Evolutionary conservation across 116 monocot genomes (phyloP), one percentile per base, ranked within the genome.

Genomic region (Papilionanthe hybrid): DNA sequence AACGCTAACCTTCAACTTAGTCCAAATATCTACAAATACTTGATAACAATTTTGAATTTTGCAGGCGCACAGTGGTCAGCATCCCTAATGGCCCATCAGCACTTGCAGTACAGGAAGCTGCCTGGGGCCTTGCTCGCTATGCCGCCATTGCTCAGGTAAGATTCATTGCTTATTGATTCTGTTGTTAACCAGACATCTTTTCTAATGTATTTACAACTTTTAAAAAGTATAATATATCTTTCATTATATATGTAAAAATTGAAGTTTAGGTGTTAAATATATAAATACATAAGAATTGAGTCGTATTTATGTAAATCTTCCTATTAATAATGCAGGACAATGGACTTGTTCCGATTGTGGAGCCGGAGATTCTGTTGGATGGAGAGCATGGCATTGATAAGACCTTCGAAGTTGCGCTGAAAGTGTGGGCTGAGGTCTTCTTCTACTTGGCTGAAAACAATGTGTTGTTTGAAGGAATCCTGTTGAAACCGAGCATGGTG

Each of bases 361-460:
- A 91, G 77, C 91, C 91, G 4, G 92, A 92, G 79, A 88, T 92
- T 65, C 79, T 92, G 45, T 82, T 92, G 15, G 87, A 92, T 73
- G 92, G 92, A 78, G 90, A 84, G 77, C 90, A 92, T 55, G 88
- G 87, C 8, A 90, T 92, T 10, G 88, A 90, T 13, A 88, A 86
- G 80, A 88, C 92, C 29, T 92, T 90, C 37, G 92, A 92, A 77
- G 92, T 90, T 25, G 80, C 92, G 11, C 86, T 81, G 68, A 83
- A 87, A 49, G 92, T 92, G 7, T 92, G 90, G 90, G 92, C 92
- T 10, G 91, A 91, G 81, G 85, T 85, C 15, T 87, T 91, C 91
- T 89, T 83, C 83, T 89, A 89, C 79, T 17, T 91, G 49, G 91
- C 89, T 25, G 85, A 91, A 81, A 91, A 91, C 83, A 91, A 89